A percentile compares a stretch with the other conserved stretches of the same genome.
These are phyloP conservation scores for Eimeria sp. DNA, from an alignment of 169 alveolate genomes.

Conservation along the genomic window DNA sequence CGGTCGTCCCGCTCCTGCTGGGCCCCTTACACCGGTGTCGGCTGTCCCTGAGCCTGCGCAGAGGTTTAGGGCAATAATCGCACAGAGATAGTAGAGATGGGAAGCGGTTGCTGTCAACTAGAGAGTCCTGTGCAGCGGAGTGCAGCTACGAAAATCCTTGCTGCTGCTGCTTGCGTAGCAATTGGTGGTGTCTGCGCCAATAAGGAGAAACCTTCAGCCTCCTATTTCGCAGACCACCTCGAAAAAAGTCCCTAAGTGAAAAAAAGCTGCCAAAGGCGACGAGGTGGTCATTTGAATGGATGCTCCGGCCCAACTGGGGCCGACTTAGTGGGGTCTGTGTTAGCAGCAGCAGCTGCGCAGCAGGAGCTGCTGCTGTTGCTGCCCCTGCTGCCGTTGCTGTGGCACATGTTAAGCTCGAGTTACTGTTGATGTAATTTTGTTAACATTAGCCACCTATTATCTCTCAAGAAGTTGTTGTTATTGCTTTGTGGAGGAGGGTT, in stretches of 20 bases:
- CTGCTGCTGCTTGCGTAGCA: not conserved
- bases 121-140: not conserved
- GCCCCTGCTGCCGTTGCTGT: slow-evolving; percentile 14
- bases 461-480: not conserved
- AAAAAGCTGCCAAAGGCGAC: not conserved
- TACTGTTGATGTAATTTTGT: not conserved
- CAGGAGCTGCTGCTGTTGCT: slow-evolving; percentile 30
- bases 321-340: slow-evolving; percentile 40
- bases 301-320: not conserved
- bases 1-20: not conserved
- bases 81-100: not conserved
- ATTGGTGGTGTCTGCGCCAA: not conserved
- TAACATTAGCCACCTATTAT: not conserved
- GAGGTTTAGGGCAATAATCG: not conserved
- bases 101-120: not conserved
- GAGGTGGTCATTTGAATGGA: not conserved
- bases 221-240: not conserved
- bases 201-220: not conserved
- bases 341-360: slow-evolving; percentile 45
- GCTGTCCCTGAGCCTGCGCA: not conserved
- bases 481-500: not conserved
- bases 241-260: not conserved
- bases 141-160: not conserved
- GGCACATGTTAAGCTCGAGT: not conserved
- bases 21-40: not conserved